These are phyloP conservation scores for Calonectria fujianensis DNA, from an alignment of 2,329 filamentous ascomycete genomes.

Conservation along the genomic window DNA sequence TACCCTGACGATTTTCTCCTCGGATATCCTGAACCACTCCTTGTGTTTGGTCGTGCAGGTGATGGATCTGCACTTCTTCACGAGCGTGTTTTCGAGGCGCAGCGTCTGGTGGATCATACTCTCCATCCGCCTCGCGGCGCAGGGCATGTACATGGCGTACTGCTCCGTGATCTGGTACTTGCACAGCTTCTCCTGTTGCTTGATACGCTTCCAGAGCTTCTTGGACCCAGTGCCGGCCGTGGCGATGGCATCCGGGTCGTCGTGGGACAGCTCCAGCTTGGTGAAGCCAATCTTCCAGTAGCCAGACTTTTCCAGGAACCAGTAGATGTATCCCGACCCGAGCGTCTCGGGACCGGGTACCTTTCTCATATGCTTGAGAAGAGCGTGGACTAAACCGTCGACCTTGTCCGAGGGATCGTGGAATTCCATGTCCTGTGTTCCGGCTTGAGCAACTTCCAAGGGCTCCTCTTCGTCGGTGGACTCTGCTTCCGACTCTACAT, in stretches of 20 bases:
- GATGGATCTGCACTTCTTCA: not conserved
- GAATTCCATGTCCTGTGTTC: not conserved
- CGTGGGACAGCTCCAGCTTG: not conserved
- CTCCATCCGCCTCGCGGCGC: not conserved
- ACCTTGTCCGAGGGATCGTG: not conserved
- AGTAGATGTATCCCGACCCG: not conserved
- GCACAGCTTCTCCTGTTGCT: not conserved
- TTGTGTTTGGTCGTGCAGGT: not conserved
- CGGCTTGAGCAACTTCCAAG: not conserved
- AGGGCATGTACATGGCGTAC: conserved; percentile 4
- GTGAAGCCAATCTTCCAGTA: conserved; percentile 12
- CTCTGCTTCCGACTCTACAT: not conserved
- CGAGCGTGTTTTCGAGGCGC: not conserved
- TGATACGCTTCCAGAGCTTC: not conserved
- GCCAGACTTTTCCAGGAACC: not conserved
- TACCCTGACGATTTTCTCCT: not conserved
- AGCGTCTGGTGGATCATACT: not conserved
- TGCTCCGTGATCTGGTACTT: not conserved
- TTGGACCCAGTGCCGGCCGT: not conserved
- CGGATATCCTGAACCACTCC: not conserved
- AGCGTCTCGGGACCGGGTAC: not conserved
- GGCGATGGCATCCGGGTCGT: not conserved
- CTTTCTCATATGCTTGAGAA: not conserved
- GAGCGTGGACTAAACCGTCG: not conserved
- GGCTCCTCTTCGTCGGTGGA: not conserved